Conservation (phyloP, 306 rosid species). For the Datisca glomerata region DNA sequence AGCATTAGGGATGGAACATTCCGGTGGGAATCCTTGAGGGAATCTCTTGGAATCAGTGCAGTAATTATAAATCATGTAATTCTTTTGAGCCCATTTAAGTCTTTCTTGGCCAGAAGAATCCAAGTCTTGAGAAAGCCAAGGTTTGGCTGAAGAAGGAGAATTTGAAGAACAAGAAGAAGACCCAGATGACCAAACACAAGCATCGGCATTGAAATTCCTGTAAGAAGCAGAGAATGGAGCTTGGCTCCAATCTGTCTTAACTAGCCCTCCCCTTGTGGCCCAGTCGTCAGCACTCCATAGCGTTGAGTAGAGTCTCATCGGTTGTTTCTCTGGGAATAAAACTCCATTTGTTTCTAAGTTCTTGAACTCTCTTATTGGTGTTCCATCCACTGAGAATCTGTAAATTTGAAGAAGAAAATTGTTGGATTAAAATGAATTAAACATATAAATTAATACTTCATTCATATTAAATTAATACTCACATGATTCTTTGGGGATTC, state of each 20-base stretch:
- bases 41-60: constrained; percentile 46
- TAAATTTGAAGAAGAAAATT: neutral
- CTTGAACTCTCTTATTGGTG: constrained; percentile 61
- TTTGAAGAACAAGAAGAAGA: constrained; percentile 31
- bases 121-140: constrained; percentile 36
- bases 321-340: constrained; percentile 35
- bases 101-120: constrained; percentile 24
- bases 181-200: constrained; percentile 42
- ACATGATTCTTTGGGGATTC: constrained; percentile 48
- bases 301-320: constrained; percentile 52
- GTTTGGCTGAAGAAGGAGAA: constrained; percentile 5
- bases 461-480: constrained; percentile 15
- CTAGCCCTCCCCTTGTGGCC: constrained; percentile 76
- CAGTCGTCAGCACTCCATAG: constrained; percentile 64
- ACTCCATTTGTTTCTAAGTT: constrained; percentile 40
- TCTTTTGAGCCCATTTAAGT: constrained; percentile 50
- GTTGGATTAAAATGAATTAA: neutral
- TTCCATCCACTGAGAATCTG: constrained; percentile 60
- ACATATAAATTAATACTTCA: neutral
- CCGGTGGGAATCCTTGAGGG: constrained; percentile 51
- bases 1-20: too few species aligned
- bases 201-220: constrained; percentile 29
- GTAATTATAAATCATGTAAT: constrained; percentile 60
- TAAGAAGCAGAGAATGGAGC: constrained; percentile 62
- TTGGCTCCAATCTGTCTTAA: constrained; percentile 55